Base-by-base conservation (phyloP, 2,329 filamentous ascomycete genomes). In the Epichloe uncinata region DNA sequence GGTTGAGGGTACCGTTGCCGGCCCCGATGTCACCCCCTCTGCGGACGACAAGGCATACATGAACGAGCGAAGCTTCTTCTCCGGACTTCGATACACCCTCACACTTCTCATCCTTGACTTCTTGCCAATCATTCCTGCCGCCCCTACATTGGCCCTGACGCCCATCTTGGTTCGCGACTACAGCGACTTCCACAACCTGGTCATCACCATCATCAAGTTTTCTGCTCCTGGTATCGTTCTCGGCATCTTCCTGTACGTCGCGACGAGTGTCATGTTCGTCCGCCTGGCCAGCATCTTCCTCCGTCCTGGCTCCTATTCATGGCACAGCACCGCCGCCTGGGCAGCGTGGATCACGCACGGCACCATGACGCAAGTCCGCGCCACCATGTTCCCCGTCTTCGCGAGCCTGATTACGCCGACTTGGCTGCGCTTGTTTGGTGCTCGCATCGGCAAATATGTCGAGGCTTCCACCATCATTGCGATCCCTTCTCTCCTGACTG, bases 321-420 rank as follows among this genome's bases (percentile, higher is more conserved):
- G 56, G 56, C 52, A 58, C 38, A 48, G 56, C 49, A 34, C 15
- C 26, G 30, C 54, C 5, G 55, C 56, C 2, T 58, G 55, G 51
- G 52, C 52, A 2, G 56, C 55, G 2, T 58, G 56, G 56, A 35
- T 55, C 12, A 55, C 54, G 3, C 54, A 56, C 40, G 45, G 45
- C 22, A 44, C 51, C 22, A 52, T 58, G 50, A 53, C 51, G 42
- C 45, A 54, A 15, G 30, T 50, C 4, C 52, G 56, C 13, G 41
- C 11, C 2, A 37, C 12, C 8, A 34, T 55, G 22, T 58, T 58
- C 41, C 55, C 55, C 30, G 20, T 55, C n/a, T 58, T 54, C 18
- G 56, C 56, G n/a, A 58, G 56, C 34, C 26, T 58, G 3, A n/a
- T 55, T 12, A 58, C 56, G 9, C 56, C 56, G 1, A 37, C 44